Evolutionary conservation across 2,329 filamentous ascomycete genomes (phyloP), one percentile per base, ranked within the genome.

Genomic region (Scytalidium sp.): DNA sequence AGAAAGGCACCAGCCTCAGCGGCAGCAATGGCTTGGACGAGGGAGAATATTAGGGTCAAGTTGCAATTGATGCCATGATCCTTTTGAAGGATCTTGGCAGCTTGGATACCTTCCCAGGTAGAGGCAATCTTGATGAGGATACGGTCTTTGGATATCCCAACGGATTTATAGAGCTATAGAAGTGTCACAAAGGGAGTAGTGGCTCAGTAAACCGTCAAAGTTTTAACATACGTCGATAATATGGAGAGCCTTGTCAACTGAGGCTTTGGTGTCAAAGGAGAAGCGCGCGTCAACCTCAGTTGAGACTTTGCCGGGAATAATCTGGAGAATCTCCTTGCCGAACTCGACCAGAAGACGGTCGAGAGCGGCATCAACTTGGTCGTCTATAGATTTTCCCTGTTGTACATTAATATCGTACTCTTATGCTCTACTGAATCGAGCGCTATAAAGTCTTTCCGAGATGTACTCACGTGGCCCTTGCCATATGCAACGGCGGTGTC

Each of bases 231-330:
- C 92, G 57, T 97, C 84, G 66, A 99, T 97, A 68, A 99, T 93
- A 79, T 91, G 88, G 46, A 97, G 87, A 57, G 94, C 94, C 87
- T 99, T 99, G 68, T 93, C 79, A 60, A 99, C 86, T 46, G 91
- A 96, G 53, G 82, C 86, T 80, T 97, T 77, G 68, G 87, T 96
- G 76, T 95, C 88, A 75, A 99, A 99, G 55, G 93, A 97, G 78
- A 95, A 91, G 63, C 84, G 82, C 66, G 94, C 94, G 67, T 99
- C 94, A 61, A 99, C 94, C 80, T 99, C 94, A 52, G 94, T 99
- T 51, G 94, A 99, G 67, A 99, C 94, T 81, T 95, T 96, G 75
- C 94, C 94, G 67, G 94, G 94, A 56, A 99, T 88, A 70, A 97
- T 94, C 72, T 93, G 81, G 59, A 99, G 85, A 64, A 99, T 99